Conservation (phyloP, 345 rosid species). For the Nephelium lappaceum region DNA sequence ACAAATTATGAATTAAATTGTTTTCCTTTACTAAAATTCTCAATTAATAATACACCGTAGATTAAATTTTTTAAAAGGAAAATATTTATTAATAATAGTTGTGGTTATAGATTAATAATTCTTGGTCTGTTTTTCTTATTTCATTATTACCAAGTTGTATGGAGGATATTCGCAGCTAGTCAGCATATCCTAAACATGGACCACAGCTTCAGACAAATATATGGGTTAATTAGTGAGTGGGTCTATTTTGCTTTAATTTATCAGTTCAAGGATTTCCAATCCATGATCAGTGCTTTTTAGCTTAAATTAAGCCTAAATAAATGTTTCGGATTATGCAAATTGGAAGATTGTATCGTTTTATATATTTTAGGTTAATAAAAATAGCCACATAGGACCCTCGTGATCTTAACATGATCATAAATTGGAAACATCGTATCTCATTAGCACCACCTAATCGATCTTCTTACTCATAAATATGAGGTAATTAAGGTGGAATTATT, state of each 20-base stretch:
- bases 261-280: neutral
- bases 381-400: neutral
- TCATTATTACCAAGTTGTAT: neutral
- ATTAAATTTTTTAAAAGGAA: neutral
- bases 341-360: neutral
- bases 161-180: neutral
- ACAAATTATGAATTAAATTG: too few species aligned
- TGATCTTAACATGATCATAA: neutral
- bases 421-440: neutral
- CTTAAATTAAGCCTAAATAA: neutral
- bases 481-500: too few species aligned
- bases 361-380: neutral
- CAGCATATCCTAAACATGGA: neutral
- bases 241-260: neutral
- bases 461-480: neutral
- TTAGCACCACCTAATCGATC: neutral
- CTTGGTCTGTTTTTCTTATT: neutral
- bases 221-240: neutral
- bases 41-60: too few species aligned
- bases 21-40: too few species aligned
- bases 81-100: neutral
- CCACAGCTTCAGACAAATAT: neutral
- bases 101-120: neutral
- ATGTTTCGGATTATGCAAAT: neutral
- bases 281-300: neutral